phyloP scores from a whole-genome alignment of 1,284 basidiomycete genomes.

The Ceratobasidium sp. region DNA sequence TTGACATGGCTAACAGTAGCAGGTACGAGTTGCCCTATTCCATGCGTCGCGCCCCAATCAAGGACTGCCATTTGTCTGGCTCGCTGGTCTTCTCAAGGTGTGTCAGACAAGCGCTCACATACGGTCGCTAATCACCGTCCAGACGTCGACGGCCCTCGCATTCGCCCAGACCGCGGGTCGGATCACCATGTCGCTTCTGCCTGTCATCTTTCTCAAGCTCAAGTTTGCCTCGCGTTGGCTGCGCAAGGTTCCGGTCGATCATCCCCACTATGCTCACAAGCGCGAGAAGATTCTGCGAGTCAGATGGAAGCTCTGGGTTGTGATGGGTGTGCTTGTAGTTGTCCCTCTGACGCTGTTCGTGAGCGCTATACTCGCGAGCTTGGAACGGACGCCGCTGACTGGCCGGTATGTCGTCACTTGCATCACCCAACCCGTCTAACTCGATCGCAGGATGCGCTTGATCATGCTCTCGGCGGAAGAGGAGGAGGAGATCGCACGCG shows the following conservation, averaged over 20 bases:
- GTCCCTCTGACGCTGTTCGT: slow-evolving; percentile 74
- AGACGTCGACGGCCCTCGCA: slow-evolving; percentile 65
- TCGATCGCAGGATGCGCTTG: slow-evolving; percentile 68
- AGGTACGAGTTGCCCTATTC: slow-evolving; percentile 45
- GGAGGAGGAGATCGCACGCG: slow-evolving; percentile 80
- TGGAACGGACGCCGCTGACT: slow-evolving; percentile 83
- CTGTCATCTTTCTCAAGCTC: slow-evolving; percentile 38
- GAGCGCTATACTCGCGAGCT: slow-evolving; percentile 74
- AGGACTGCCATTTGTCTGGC: slow-evolving; percentile 51
- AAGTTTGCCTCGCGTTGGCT: slow-evolving; percentile 32
- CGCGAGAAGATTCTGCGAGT: slow-evolving; percentile 2
- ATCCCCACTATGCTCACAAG: slow-evolving; percentile 30
- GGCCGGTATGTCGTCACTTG: slow-evolving; percentile 63
- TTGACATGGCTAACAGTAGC: slow-evolving; percentile 28
- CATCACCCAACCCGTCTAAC: not conserved
- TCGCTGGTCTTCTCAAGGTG: slow-evolving; percentile 58
- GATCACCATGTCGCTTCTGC: slow-evolving; percentile 71
- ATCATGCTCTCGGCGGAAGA: slow-evolving; percentile 90
- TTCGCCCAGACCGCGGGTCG: slow-evolving; percentile 67
- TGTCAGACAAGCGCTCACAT: no score
- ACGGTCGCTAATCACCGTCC: no score
- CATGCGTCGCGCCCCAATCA: slow-evolving; percentile 54
- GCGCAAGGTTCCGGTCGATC: slow-evolving; percentile 31
- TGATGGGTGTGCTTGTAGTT: slow-evolving; percentile 61
- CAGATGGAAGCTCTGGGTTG: slow-evolving; percentile 24